phyloP scores from a whole-genome alignment of 1,284 basidiomycete species.

The Violaceomyces palustris region DNA sequence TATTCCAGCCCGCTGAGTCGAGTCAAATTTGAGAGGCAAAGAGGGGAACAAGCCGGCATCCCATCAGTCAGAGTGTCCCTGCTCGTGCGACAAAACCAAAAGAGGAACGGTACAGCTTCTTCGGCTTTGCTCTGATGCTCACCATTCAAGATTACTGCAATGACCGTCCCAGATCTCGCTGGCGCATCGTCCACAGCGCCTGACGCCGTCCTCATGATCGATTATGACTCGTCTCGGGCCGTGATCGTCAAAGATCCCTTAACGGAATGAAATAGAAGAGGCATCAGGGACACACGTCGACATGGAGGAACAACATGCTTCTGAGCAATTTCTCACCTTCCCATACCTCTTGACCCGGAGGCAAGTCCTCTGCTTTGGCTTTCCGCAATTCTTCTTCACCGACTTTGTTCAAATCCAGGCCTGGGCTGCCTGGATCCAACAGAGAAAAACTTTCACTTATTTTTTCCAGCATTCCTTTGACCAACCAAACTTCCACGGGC shows the following conservation, averaged over 20 bases:
- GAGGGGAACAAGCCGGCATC: too few species aligned
- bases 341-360: conserved; percentile 3
- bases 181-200: conserved; percentile 40
- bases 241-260: conserved; percentile 18
- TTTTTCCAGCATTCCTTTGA: conserved; percentile 39
- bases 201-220: conserved; percentile 40
- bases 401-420: too few species aligned
- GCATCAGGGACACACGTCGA: neutral
- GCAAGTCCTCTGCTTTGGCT: too few species aligned
- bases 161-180: conserved; percentile 40
- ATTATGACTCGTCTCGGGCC: conserved; percentile 30
- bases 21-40: neutral
- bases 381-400: too few species aligned
- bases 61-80: too few species aligned
- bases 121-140: conserved; percentile 12
- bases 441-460: too few species aligned
- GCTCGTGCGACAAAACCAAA: too few species aligned
- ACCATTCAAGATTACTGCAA: conserved; percentile 41
- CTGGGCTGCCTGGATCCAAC: too few species aligned
- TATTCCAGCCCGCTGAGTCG: conserved; percentile 2
- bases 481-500: conserved; percentile 41
- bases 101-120: too few species aligned
- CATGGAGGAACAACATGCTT: too few species aligned
- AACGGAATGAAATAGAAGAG: conserved; percentile 6
- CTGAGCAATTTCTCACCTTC: too few species aligned